Percentiles rank a stretch among this genome's conserved stretches.
These are phyloP conservation scores for Pichia sp. DNA, from an alignment of 1,139 yeast genomes.

Conservation along the genomic window DNA sequence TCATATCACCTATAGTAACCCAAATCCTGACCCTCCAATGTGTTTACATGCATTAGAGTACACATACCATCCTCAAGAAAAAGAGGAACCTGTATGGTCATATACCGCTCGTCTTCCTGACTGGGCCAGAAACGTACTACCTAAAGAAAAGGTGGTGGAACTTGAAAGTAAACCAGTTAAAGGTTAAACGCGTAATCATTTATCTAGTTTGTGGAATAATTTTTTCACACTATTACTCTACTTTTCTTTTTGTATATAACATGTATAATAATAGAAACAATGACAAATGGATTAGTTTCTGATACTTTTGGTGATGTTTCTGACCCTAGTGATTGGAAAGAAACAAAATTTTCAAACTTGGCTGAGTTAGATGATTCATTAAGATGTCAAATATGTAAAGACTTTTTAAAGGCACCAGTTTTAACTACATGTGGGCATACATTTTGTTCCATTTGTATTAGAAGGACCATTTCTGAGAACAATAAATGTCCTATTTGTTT, in stretches of 20 bases:
- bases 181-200: not conserved
- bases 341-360: slow-evolving; percentile 48
- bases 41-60: slow-evolving; percentile 53
- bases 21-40: slow-evolving; percentile 31
- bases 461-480: slow-evolving; percentile 57
- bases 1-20: slow-evolving; percentile 35
- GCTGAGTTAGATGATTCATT: slow-evolving; percentile 61
- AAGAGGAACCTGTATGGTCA: slow-evolving; percentile 4
- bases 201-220: not conserved
- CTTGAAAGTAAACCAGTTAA: not conserved
- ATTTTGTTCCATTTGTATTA: slow-evolving; percentile 84
- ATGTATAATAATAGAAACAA: not conserved
- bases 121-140: slow-evolving; percentile 28
- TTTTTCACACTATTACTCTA: not conserved
- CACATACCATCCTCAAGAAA: slow-evolving; percentile 2
- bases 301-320: slow-evolving; percentile 32
- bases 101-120: slow-evolving; percentile 32
- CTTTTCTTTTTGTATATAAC: not conserved
- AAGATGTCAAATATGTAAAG: slow-evolving; percentile 90
- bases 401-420: slow-evolving; percentile 74
- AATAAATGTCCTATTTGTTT: slow-evolving; percentile 78
- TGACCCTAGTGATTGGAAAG: slow-evolving; percentile 69
- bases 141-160: not conserved
- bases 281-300: slow-evolving; percentile 14
- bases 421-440: slow-evolving; percentile 84